Base-by-base conservation (phyloP, 306 rosid species). In the Prosopis cineraria region DNA sequence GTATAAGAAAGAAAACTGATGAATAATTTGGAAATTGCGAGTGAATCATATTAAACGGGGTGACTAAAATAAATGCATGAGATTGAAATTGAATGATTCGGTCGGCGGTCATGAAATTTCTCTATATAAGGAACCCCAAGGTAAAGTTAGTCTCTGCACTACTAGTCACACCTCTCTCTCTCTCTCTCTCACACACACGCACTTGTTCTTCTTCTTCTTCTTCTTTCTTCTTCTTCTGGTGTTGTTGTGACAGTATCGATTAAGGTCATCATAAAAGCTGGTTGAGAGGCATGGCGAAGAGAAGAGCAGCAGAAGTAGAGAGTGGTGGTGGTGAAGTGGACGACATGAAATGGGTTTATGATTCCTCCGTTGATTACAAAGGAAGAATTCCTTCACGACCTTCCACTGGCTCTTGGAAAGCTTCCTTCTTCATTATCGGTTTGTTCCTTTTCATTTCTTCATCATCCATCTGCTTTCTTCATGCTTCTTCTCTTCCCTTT, bases 371-470 rank as follows among this genome's bases (percentile, higher is more conserved):
- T 3, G 94, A 90, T 83, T 83, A 88, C 37, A 79, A 81, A 74
- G 89, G 90, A 43, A 83, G 41, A 29, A 30, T 86, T 74, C 94
- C 94, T 24, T 88, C 85, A 3, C 59, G 94, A 76, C 82, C 89
- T 78, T 86, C 92, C 24, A 90, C 92, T 72, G 94, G 94, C 70
- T 81, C 84, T 33, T 90, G 94, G 94, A 90, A 88, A 83, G 90
- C 94, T 72, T 80, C 94, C 55, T 37, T 86, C 85, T 90, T 86
- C 79, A 87, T 90, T 30, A 82, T 90, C 12, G 94, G 94, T 90
- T 84, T 53, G 5, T 10, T 7, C 12, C 13, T 55, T 4, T 55
- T 55, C 16, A 24, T 55, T 11, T 22, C 33, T 7, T 45, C 20
- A 14, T 45, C 52, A 45, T 45, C 20, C 19, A 45, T 14, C 19